Evolutionary conservation across 2,329 filamentous ascomycete genomes (phyloP).

Genomic region (Xylariaceae sp.): DNA sequence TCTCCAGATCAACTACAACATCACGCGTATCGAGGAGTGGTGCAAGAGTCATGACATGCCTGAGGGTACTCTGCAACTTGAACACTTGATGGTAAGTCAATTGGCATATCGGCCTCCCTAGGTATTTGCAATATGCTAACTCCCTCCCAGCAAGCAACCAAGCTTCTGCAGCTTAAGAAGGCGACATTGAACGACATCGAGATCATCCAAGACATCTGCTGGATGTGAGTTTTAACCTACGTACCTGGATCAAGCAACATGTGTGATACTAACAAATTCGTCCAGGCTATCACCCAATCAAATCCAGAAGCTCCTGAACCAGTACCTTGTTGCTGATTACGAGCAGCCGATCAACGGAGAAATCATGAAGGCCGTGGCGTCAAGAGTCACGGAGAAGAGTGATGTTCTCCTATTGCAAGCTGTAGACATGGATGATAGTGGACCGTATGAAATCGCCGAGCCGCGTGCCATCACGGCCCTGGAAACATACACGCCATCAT

Average conservation of each 20-base stretch:
- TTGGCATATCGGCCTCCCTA: neutral
- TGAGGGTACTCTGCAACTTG: conserved; percentile 91
- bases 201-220: conserved; percentile 99
- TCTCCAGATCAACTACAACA: conserved; percentile 99
- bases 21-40: conserved; percentile 98
- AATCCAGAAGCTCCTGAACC: conserved; percentile 97
- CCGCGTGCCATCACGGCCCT: conserved; percentile 91
- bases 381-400: conserved; percentile 94
- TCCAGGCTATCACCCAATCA: conserved; percentile 90
- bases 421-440: conserved; percentile 98
- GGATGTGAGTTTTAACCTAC: conserved; percentile 70
- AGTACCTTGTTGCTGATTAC: conserved; percentile 97
- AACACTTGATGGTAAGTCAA: conserved; percentile 82
- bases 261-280: conserved; percentile 16
- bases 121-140: conserved; percentile 16
- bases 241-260: conserved; percentile 4
- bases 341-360: conserved; percentile 99
- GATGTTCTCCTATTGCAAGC: conserved; percentile 89
- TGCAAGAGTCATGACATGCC: conserved; percentile 99
- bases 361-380: conserved; percentile 99
- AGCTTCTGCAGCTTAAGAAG: conserved; percentile 97
- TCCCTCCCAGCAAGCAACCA: conserved; percentile 75
- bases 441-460: conserved; percentile 97
- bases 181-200: conserved; percentile 98
- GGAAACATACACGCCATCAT: conserved; percentile 97